Base-by-base conservation (phyloP, 139 green algal genomes). In the Auxenochlorella protothecoides region DNA sequence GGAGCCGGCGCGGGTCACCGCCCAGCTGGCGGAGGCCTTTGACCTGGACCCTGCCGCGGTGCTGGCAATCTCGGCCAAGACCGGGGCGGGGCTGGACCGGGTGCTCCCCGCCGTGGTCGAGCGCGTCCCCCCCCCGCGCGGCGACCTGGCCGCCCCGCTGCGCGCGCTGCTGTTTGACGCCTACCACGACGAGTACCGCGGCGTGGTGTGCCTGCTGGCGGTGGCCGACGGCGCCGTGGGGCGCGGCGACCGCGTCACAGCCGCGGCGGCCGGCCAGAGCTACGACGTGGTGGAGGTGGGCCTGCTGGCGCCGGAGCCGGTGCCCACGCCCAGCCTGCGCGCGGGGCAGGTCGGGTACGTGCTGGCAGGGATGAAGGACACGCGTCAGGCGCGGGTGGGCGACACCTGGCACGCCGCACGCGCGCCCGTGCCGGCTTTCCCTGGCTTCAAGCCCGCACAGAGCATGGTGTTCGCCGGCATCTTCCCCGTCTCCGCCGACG, bases 151-250 rank as follows among this genome's bases (percentile, higher is more conserved):
- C 2, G 78, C 63, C 3, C 83, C 83, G 4, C 77, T 92, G 61
- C 74, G 88, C 3, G 69, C 90, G 78, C 84, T 97, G 72, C 79
- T 98, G 53, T 94, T 97, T 72, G 93, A 98, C 73, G 88, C 89
- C 13, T 88, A 89, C 70, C 90, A 96, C 70, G 92, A 98, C 79
- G 78, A 89, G 57, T 97, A 91, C 80, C 68, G 78, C 54, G 85
- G 72, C 59, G 84, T 92, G 64, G 77, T 92, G 8, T 89, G 81
- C 68, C 76, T 92, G 53, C 73, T 95, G 54, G 76, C 82, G 59
- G 85, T 96, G 51, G 77, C 92, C 51, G 90, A 96, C 69, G 90
- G 90, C 4, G 10, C n/a, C 3, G 68, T 94, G 73, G 54, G 16
- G 3, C 79, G 81, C 66, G 89, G 89, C 5, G 80, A 90, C 68